Conservation (phyloP, 2,329 filamentous ascomycete genomes). For the Penicillium polonicum region DNA sequence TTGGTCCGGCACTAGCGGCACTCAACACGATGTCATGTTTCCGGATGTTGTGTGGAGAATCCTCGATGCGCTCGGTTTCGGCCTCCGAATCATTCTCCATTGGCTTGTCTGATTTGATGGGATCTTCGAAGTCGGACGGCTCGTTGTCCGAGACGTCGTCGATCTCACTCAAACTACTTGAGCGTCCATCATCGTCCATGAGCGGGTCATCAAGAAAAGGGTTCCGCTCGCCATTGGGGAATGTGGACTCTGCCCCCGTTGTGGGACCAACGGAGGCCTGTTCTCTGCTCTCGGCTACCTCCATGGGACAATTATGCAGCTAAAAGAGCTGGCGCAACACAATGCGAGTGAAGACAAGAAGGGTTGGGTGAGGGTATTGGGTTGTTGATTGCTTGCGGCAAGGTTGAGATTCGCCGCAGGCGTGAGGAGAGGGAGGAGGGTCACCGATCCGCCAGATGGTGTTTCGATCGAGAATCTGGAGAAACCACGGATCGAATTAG, state of each 20-base stretch:
- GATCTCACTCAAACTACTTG: constrained; percentile 90
- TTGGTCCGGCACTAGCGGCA: constrained; percentile 61
- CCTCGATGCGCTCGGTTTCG: constrained; percentile 88
- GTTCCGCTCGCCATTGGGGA: constrained; percentile 39
- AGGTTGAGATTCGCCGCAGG: constrained; percentile 18
- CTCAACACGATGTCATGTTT: constrained; percentile 63
- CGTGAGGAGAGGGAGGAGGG: constrained; percentile 19
- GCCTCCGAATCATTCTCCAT: constrained; percentile 76
- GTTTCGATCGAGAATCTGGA: constrained; percentile 20
- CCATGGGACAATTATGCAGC: constrained; percentile 32
- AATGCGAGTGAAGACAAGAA: neutral
- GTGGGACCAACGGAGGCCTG: constrained; percentile 36
- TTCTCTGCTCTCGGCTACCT: constrained; percentile 41
- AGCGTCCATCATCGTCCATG: constrained; percentile 66
- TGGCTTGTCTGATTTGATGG: constrained; percentile 50
- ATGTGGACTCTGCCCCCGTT: constrained; percentile 33
- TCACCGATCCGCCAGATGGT: constrained; percentile 17
- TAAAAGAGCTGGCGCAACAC: constrained; percentile 1
- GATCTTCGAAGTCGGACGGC: constrained; percentile 52
- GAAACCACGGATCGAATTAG: constrained; percentile 27
- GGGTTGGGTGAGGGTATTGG: constrained; percentile 1
- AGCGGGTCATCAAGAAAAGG: constrained; percentile 43
- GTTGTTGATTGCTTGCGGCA: constrained; percentile 18
- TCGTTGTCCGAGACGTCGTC: constrained; percentile 75
- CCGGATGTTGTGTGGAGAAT: constrained; percentile 71